Base-by-base conservation (phyloP, 164 flowering plant genomes). In the Umbilicus rupestris region DNA sequence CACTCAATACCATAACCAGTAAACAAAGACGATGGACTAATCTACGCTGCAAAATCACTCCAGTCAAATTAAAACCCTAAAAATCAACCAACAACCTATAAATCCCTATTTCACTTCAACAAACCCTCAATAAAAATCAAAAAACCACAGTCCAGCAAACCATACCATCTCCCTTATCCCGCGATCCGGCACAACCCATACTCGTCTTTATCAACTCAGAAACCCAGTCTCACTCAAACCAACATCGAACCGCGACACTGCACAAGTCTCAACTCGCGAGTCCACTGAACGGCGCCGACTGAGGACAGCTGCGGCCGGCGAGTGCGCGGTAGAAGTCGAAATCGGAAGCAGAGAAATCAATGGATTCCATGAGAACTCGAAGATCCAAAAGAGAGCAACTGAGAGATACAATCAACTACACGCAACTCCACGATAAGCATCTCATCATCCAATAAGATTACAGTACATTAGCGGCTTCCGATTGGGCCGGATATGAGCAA, bases 111-210 rank as follows among this genome's bases (percentile, higher is more conserved):
- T 33, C 37, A 33, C 37, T 33, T 33, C 37, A 2, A 33, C 3
- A 33, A 33, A 2, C 37, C 6, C 37, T 33, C 4, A 33, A 3
- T 33, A 3, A 33, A 33, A 6, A 33, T 3, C 6, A 45, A 16
- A 49, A 20, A n/a, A 20, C 5, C 1, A 1, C 2, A 49, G 1
- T 15, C 14, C 20, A 16, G 17, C 9, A 7, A 49, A 49, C 1
- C 30, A 26, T 52, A 52, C 59, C 59, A 26, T 26, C 59, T 10
- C 59, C 59, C 59, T 52, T 26, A 15, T 52, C 59, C 59, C 59
- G 30, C 59, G 59, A 52, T 26, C 59, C 59, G 26, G 59, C 59
- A 11, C 59, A 52, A 24, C 59, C 59, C 59, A 52, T 52, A 24
- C 3, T 52, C 14, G 6, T 52, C 59, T 1, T 26, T 24, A 24